Percentiles rank a stretch among this genome's conserved stretches.
Conservation (phyloP, 1,284 basidiomycete genomes). For the Naganishia cerealis region DNA sequence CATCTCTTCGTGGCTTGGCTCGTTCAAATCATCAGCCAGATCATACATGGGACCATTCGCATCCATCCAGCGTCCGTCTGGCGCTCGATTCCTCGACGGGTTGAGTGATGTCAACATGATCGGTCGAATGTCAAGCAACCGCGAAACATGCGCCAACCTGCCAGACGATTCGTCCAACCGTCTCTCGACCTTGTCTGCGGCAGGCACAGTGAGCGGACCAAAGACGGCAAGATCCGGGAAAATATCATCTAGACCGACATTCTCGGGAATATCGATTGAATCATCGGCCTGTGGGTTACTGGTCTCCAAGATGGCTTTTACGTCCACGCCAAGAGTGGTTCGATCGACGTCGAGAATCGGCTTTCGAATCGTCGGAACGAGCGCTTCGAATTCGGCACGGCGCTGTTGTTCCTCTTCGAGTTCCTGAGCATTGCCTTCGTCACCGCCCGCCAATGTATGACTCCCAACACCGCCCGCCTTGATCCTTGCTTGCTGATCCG, state of each 20-base stretch:
- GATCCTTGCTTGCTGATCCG: conserved; percentile 57
- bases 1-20: conserved; percentile 6
- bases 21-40: conserved; percentile 31
- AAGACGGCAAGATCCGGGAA: conserved; percentile 60
- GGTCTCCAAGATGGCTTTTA: conserved; percentile 18
- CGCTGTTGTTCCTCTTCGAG: conserved; percentile 15
- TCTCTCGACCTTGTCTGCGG: conserved; percentile 52
- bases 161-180: conserved; percentile 57
- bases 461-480: conserved; percentile 34
- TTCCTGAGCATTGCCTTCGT: conserved; percentile 19
- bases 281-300: conserved; percentile 15
- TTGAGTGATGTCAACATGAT: conserved; percentile 60
- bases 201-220: conserved; percentile 46
- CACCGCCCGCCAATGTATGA: conserved; percentile 6
- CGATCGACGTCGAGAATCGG: conserved; percentile 44
- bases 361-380: conserved; percentile 27
- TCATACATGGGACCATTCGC: conserved; percentile 40
- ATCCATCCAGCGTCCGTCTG: conserved; percentile 53
- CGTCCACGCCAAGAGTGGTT: conserved; percentile 25
- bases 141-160: conserved; percentile 57
- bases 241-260: conserved; percentile 49
- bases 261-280: conserved; percentile 28
- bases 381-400: conserved; percentile 25
- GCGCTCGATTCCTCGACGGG: conserved; percentile 55
- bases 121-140: conserved; percentile 60